A percentile compares a stretch with the other conserved stretches of the same genome.
Conservation (phyloP, 1,284 basidiomycete genomes). For the Trichosporon sp. region DNA sequence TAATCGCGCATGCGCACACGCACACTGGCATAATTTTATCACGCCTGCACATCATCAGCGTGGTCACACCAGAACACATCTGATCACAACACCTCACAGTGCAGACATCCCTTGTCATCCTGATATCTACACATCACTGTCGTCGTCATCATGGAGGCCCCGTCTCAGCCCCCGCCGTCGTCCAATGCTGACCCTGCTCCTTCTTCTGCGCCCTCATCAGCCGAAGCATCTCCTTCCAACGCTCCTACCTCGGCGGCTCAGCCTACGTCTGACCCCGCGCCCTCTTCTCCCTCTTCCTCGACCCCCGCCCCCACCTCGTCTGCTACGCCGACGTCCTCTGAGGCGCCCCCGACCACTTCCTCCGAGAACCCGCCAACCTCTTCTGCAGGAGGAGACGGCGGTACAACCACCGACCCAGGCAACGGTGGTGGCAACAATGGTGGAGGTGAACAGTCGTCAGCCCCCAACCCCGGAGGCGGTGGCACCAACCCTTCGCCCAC, state of each 20-base stretch:
- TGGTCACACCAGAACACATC: neutral
- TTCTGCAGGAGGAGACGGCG: neutral
- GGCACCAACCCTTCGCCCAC: conserved; percentile 10
- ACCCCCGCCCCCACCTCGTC: neutral
- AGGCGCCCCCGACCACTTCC: conserved; percentile 8
- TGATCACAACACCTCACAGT: neutral
- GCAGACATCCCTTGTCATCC: neutral
- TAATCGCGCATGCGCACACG: neutral
- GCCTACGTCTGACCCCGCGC: conserved; percentile 12
- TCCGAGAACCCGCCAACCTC: neutral
- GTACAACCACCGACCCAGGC: neutral
- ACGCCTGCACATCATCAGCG: neutral
- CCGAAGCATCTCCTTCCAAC: conserved; percentile 2
- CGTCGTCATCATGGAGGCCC: conserved; percentile 14
- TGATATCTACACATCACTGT: neutral
- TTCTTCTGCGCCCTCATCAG: neutral
- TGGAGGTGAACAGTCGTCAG: neutral
- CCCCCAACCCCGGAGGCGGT: neutral
- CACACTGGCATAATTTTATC: neutral
- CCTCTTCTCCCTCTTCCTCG: conserved; percentile 30
- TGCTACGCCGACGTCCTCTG: conserved; percentile 8
- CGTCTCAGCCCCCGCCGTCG: neutral
- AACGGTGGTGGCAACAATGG: neutral
- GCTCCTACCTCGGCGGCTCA: neutral
- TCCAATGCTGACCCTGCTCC: conserved; percentile 5